phyloP scores from a whole-genome alignment of 495 filamentous ascomycete species.

The Clavariopsis aquatica region DNA sequence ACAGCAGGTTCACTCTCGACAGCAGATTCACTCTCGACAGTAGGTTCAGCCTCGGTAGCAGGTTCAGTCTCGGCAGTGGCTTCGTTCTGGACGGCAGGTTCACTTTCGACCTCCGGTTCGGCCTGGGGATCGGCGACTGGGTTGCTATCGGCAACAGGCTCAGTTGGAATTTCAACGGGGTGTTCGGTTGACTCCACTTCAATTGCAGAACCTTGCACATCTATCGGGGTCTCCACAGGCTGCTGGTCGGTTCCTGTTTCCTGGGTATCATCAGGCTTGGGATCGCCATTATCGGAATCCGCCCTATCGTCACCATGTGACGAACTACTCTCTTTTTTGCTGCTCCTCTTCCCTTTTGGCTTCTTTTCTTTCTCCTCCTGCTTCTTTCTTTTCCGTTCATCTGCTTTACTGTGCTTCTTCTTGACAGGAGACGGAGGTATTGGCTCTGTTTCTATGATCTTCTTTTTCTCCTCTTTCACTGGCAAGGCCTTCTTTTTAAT shows the following conservation, averaged over 20 bases:
- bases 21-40: neutral
- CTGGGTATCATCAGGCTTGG: conserved; percentile 5
- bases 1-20: neutral
- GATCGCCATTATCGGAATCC: conserved; percentile 9
- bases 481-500: conserved; percentile 3
- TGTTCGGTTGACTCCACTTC: neutral
- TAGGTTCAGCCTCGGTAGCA: neutral
- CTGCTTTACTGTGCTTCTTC: conserved; percentile 31
- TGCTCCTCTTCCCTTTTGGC: conserved; percentile 21
- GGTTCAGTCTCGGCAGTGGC: neutral
- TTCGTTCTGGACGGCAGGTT: neutral
- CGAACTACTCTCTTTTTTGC: conserved; percentile 21
- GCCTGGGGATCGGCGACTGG: neutral
- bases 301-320: conserved; percentile 7
- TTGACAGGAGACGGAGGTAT: conserved; percentile 14
- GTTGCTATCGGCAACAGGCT: neutral
- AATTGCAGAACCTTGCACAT: neutral
- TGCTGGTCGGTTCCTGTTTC: neutral
- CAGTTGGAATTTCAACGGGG: neutral
- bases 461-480: conserved; percentile 25
- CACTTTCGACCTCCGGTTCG: neutral
- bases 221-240: neutral
- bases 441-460: conserved; percentile 15
- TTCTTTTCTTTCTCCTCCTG: conserved; percentile 31
- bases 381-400: conserved; percentile 33